Conservation (phyloP, 2,329 filamentous ascomycete genomes). For the Hymenoscyphus infarciens region DNA sequence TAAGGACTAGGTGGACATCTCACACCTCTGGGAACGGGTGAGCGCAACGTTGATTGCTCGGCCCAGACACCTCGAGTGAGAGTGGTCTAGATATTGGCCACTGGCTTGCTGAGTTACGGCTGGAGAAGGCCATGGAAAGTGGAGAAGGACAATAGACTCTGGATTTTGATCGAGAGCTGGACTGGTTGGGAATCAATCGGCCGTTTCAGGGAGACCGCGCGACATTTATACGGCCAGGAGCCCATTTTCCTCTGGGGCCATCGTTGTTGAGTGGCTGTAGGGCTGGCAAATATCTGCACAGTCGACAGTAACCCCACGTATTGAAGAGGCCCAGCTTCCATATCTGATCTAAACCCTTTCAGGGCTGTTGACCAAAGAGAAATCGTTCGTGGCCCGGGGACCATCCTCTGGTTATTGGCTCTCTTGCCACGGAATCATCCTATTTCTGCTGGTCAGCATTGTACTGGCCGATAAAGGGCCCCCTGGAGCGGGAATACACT, state of each 20-base stretch:
- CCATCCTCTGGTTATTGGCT: not conserved
- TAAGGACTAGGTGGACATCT: not conserved
- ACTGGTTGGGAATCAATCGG: not conserved
- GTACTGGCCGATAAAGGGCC: constrained; percentile 1
- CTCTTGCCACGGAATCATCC: constrained; percentile 1
- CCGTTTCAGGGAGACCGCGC: not conserved
- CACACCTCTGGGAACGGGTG: not conserved
- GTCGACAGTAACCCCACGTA: not conserved
- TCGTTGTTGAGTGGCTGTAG: not conserved
- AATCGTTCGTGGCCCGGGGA: not conserved
- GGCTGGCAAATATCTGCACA: not conserved
- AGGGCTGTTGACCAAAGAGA: not conserved
- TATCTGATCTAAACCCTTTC: not conserved
- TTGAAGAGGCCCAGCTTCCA: not conserved
- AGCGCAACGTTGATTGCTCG: constrained; percentile 1
- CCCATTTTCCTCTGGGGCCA: not conserved
- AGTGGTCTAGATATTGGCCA: not conserved
- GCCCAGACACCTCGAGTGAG: not conserved
- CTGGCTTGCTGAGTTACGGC: not conserved
- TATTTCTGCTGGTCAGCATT: constrained; percentile 2
- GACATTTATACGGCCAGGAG: not conserved
- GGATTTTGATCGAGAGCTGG: not conserved
- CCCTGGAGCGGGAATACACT: not conserved
- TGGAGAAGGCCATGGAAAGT: not conserved
- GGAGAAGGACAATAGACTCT: not conserved